phyloP scores from a whole-genome alignment of 805 yeast species.

The Myxozyma neotropica region DNA sequence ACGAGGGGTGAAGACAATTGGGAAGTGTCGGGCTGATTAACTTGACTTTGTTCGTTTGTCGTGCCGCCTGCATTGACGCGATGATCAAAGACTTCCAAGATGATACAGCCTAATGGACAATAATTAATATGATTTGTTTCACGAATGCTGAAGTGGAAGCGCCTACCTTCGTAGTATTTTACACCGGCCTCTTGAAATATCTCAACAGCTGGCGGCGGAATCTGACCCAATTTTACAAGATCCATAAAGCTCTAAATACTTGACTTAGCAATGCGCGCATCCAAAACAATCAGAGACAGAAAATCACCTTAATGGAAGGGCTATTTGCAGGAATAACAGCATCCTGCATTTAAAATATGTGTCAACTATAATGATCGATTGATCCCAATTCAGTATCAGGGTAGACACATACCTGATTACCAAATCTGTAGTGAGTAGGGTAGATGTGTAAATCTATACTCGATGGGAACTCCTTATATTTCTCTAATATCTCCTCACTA shows the following conservation, averaged over 20 bases:
- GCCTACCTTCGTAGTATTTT: constrained; percentile 69
- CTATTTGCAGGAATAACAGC: constrained; percentile 81
- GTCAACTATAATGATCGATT: not conserved
- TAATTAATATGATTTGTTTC: too few relatives aligned
- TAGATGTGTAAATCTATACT: constrained; percentile 87
- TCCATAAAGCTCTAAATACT: constrained; percentile 57
- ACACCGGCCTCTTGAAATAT: constrained; percentile 85
- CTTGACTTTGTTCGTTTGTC: constrained; percentile 14
- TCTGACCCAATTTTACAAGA: constrained; percentile 76
- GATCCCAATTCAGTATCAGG: constrained; percentile 29
- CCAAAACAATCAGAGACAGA: too few relatives aligned
- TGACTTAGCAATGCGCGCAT: too few relatives aligned
- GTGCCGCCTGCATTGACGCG: constrained; percentile 57
- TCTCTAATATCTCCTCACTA: constrained; percentile 69
- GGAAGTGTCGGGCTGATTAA: not conserved
- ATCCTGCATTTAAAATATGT: constrained; percentile 48
- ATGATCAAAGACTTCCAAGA: constrained; percentile 85
- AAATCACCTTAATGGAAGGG: constrained; percentile 62
- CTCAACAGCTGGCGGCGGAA: constrained; percentile 88
- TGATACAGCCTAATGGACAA: constrained; percentile 59
- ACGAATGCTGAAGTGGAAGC: too few relatives aligned
- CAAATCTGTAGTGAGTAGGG: constrained; percentile 88
- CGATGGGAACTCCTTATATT: constrained; percentile 75
- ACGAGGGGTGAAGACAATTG: not conserved
- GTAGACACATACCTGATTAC: constrained; percentile 66